Evolutionary conservation across 129 eudicot species (phyloP).

Genomic region (Flaveria sonorensis): DNA sequence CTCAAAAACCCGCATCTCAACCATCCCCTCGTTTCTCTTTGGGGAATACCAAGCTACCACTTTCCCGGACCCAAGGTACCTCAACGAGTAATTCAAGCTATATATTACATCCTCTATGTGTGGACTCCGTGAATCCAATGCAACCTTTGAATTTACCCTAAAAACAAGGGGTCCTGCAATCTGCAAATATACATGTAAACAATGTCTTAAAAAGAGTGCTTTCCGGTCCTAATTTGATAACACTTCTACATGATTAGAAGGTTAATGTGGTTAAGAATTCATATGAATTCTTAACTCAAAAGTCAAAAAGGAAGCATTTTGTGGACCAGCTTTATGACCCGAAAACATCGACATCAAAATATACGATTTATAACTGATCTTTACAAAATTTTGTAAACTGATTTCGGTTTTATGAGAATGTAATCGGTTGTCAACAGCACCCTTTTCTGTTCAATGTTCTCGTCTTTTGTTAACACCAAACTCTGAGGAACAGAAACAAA

Average conservation of each 20-base stretch:
- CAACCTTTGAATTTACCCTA: conserved; percentile 65
- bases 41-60: conserved; percentile 98
- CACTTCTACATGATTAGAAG: too few relatives aligned
- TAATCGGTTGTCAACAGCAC: background rate
- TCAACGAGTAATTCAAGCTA: conserved; percentile 75
- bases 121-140: conserved; percentile 47
- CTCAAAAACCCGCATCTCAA: conserved; percentile 75
- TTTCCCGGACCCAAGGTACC: conserved; percentile 67
- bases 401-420: background rate
- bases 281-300: background rate
- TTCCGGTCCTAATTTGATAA: background rate
- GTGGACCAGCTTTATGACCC: background rate
- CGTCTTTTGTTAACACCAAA: background rate
- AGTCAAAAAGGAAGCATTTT: background rate
- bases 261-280: conserved; percentile 6
- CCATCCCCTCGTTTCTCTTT: conserved; percentile 85
- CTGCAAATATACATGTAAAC: conserved; percentile 44
- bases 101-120: conserved; percentile 63
- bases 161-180: conserved; percentile 74
- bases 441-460: background rate
- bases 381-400: background rate
- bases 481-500: background rate
- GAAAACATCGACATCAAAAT: background rate
- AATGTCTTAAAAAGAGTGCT: background rate
- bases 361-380: background rate